Conservation (phyloP, 2,329 filamentous ascomycete genomes). For the Xylaria sp. region DNA sequence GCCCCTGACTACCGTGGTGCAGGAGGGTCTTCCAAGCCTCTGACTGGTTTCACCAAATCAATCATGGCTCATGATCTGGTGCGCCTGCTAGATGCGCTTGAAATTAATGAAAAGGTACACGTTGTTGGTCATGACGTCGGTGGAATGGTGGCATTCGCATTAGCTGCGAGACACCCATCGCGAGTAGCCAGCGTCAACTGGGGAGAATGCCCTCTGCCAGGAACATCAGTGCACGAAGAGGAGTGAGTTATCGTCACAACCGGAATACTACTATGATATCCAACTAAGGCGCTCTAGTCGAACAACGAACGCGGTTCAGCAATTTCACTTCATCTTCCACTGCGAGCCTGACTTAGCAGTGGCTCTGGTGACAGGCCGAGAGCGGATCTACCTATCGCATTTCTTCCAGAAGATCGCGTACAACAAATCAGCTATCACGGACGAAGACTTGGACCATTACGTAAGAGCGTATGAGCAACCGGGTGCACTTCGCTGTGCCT, state of each 20-base stretch:
- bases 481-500: background rate
- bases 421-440: background rate
- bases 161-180: background rate
- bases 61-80: background rate
- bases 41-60: background rate
- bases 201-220: background rate
- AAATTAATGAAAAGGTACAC: background rate
- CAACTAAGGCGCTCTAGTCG: background rate
- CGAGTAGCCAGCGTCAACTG: background rate
- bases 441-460: background rate
- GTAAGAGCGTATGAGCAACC: background rate
- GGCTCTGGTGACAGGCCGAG: background rate
- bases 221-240: background rate
- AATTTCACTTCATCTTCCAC: slow-evolving; percentile 3
- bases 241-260: background rate
- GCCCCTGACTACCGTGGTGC: background rate
- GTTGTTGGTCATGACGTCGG: background rate
- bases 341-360: background rate
- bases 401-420: slow-evolving; percentile 1
- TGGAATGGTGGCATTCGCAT: background rate
- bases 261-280: background rate
- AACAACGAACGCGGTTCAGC: slow-evolving; percentile 1
- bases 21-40: background rate
- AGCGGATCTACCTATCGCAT: background rate
- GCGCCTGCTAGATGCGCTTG: background rate